These are phyloP conservation scores for Cucurbita ficifolia DNA, from an alignment of 306 rosid species.

Conservation along the genomic window DNA sequence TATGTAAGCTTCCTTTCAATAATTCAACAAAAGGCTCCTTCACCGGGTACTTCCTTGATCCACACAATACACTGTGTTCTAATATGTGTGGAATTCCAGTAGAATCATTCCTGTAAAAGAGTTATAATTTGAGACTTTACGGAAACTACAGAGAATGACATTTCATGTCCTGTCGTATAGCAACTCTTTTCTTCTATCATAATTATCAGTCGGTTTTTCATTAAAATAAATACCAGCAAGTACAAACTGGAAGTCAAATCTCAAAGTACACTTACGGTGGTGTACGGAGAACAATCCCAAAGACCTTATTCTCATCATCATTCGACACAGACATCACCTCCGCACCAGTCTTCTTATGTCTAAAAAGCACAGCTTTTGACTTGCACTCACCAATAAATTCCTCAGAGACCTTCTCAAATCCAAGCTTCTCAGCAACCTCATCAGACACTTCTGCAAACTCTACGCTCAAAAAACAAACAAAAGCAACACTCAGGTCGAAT, in stretches of 20 bases:
- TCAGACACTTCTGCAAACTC: constrained; percentile 37
- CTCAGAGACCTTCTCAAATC: constrained; percentile 70
- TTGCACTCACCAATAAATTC: constrained; percentile 80
- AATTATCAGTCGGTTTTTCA: background rate
- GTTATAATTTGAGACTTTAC: background rate
- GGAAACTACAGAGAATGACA: background rate
- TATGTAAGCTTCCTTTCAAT: constrained; percentile 79
- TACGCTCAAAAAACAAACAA: constrained; percentile 12
- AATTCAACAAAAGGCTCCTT: constrained; percentile 93
- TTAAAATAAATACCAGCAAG: background rate
- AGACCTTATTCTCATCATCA: constrained; percentile 91
- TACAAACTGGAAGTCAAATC: background rate
- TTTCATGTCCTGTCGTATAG: background rate
- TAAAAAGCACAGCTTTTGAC: constrained; percentile 67
- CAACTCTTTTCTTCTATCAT: background rate
- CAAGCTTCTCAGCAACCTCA: constrained; percentile 51
- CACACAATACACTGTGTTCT: constrained; percentile 93
- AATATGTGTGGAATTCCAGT: constrained; percentile 96
- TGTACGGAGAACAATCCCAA: constrained; percentile 87
- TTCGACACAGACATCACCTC: constrained; percentile 81
- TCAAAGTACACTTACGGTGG: constrained; percentile 55
- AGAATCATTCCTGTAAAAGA: constrained; percentile 55
- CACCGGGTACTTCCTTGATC: constrained; percentile 88
- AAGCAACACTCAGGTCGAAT: background rate
- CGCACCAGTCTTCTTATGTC: constrained; percentile 74